These are phyloP conservation scores for Russula griseocarnosa DNA, from an alignment of 768 basidiomycete species.

Conservation along the genomic window DNA sequence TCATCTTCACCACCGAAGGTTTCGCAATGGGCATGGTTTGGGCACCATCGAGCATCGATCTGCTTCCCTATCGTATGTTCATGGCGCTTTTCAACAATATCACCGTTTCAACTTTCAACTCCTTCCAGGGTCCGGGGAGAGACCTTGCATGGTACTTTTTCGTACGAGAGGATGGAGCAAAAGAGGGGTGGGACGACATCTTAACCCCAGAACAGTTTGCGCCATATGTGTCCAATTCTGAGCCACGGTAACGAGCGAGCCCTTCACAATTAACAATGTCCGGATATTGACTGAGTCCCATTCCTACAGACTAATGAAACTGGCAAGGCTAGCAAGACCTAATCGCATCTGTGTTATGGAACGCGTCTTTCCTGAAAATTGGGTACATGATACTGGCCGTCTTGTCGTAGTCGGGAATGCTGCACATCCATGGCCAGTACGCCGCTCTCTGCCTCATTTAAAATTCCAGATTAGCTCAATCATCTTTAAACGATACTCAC, in stretches of 20 bases:
- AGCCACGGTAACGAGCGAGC: constrained; percentile 24
- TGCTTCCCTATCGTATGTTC: constrained; percentile 26
- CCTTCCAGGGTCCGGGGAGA: background rate
- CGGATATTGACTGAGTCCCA: background rate
- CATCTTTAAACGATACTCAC: background rate
- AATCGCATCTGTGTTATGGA: constrained; percentile 29
- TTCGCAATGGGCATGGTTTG: constrained; percentile 27
- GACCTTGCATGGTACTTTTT: constrained; percentile 32
- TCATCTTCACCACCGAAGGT: constrained; percentile 10
- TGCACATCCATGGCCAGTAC: constrained; percentile 39
- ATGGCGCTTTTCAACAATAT: background rate
- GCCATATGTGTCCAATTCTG: constrained; percentile 11
- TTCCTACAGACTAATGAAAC: constrained; percentile 23
- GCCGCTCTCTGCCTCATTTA: constrained; percentile 2
- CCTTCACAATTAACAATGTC: background rate
- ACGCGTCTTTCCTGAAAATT: constrained; percentile 33
- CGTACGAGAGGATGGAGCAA: constrained; percentile 27
- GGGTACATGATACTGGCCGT: constrained; percentile 35
- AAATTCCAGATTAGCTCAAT: background rate
- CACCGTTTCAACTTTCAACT: background rate
- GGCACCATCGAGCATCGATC: constrained; percentile 26
- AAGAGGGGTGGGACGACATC: constrained; percentile 23
- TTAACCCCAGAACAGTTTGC: constrained; percentile 21
- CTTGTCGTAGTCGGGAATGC: constrained; percentile 38
- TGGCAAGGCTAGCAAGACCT: constrained; percentile 27